Conservation (phyloP, 176 grass and related monocot species). For the Triticum dicoccoides region DNA sequence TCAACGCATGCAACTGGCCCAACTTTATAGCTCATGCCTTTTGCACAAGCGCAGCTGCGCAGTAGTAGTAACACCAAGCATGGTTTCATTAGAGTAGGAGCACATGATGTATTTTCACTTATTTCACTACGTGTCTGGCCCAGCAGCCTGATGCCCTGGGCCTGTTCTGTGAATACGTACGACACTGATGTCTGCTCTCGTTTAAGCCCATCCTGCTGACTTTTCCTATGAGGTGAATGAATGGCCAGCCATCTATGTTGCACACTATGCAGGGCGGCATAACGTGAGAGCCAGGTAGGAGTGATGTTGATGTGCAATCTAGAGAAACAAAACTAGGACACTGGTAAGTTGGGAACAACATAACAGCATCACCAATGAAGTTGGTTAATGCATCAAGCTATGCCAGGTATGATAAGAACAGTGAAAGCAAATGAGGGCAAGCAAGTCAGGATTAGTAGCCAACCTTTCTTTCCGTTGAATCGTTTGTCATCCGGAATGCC, state of each 20-base stretch:
- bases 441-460: conserved; percentile 15
- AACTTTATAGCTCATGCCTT: conserved; percentile 50
- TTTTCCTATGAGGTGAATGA: neutral
- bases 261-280: neutral
- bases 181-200: neutral
- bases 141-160: neutral
- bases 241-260: neutral
- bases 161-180: neutral
- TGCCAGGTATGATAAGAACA: neutral
- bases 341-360: neutral
- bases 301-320: neutral
- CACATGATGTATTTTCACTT: neutral
- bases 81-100: neutral
- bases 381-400: no score
- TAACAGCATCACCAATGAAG: neutral
- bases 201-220: neutral
- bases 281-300: neutral
- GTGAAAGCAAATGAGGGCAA: neutral
- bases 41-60: conserved; percentile 34
- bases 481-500: conserved; percentile 77
- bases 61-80: neutral
- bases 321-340: neutral
- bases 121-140: neutral
- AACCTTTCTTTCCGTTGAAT: conserved; percentile 91
- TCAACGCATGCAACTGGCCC: conserved; percentile 34